A percentile compares a stretch with the other conserved stretches of the same genome.
These are phyloP conservation scores for Populus hybrid DNA, from an alignment of 441 rosid genomes.

Conservation along the genomic window DNA sequence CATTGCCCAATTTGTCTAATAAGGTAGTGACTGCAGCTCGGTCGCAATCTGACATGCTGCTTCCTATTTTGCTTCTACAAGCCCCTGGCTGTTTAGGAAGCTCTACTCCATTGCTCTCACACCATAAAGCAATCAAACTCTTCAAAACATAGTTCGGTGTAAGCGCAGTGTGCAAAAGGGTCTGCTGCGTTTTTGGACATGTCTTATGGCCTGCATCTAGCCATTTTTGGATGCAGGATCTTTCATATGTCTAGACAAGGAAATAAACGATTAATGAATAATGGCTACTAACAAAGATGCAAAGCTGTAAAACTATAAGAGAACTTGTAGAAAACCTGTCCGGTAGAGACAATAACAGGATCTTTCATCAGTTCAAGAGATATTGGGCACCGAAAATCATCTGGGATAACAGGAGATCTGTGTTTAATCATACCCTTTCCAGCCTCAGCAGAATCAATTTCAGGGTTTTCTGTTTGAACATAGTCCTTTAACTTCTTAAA, in stretches of 20 bases:
- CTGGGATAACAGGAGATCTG: slow-evolving; percentile 92
- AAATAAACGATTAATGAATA: slow-evolving; percentile 21
- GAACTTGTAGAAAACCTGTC: slow-evolving; percentile 56
- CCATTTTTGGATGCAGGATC: slow-evolving; percentile 94
- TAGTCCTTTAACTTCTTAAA: slow-evolving; percentile 68
- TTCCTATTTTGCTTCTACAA: slow-evolving; percentile 56
- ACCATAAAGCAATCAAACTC: slow-evolving; percentile 91
- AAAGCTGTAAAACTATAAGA: not conserved
- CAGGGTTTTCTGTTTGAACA: slow-evolving; percentile 51
- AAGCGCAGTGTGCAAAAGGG: slow-evolving; percentile 71
- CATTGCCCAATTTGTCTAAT: slow-evolving; percentile 59
- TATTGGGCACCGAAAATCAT: slow-evolving; percentile 96
- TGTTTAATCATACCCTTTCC: slow-evolving; percentile 52
- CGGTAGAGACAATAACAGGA: slow-evolving; percentile 99
- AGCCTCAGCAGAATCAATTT: slow-evolving; percentile 40
- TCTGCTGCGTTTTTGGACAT: slow-evolving; percentile 96
- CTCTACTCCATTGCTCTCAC: slow-evolving; percentile 92
- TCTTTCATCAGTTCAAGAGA: slow-evolving; percentile 97
- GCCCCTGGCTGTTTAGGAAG: slow-evolving; percentile 74
- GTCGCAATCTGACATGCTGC: slow-evolving; percentile 80
- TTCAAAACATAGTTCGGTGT: slow-evolving; percentile 89
- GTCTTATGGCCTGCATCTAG: slow-evolving; percentile 93
- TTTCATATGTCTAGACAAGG: slow-evolving; percentile 83
- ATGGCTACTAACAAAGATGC: slow-evolving; percentile 6
- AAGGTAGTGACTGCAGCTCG: slow-evolving; percentile 57